Evolutionary conservation across 2,329 filamentous ascomycete species (phyloP).

Genomic region (Hypoxylon sp.): DNA sequence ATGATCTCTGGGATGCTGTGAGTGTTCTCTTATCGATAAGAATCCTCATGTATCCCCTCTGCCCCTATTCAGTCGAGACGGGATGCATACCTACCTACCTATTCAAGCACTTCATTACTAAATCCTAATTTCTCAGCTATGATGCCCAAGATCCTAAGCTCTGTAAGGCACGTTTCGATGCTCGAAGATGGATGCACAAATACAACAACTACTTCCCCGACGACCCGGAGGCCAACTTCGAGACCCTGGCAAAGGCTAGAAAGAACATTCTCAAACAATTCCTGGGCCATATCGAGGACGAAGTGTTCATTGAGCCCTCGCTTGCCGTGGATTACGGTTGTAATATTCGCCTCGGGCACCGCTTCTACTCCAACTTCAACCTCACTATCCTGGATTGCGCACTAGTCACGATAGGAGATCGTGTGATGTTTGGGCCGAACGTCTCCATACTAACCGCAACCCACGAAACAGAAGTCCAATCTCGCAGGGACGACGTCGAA

Average conservation of each 20-base stretch:
- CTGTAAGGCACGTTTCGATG: constrained; percentile 65
- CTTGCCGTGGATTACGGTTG: constrained; percentile 76
- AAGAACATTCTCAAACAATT: constrained; percentile 64
- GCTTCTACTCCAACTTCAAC: constrained; percentile 76
- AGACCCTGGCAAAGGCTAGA: constrained; percentile 53
- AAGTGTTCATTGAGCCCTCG: constrained; percentile 72
- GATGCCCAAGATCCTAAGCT: constrained; percentile 61
- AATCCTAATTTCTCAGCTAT: constrained; percentile 15
- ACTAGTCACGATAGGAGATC: constrained; percentile 76
- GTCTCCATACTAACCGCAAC: constrained; percentile 79
- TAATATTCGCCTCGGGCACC: constrained; percentile 72
- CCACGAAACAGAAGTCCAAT: constrained; percentile 75
- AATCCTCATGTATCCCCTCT: neutral
- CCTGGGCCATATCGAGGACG: constrained; percentile 65
- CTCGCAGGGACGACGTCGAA: constrained; percentile 63
- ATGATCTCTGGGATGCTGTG: constrained; percentile 76
- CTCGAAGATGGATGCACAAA: constrained; percentile 68
- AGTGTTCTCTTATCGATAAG: constrained; percentile 41
- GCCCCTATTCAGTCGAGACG: neutral
- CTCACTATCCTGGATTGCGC: constrained; percentile 80
- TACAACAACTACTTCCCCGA: constrained; percentile 71
- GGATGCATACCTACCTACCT: neutral
- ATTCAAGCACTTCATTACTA: neutral
- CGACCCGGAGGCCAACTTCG: constrained; percentile 57
- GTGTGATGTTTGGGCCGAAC: constrained; percentile 79